Evolutionary conservation across 495 filamentous ascomycete genomes (phyloP).

Genomic region (Cercophora scortea): DNA sequence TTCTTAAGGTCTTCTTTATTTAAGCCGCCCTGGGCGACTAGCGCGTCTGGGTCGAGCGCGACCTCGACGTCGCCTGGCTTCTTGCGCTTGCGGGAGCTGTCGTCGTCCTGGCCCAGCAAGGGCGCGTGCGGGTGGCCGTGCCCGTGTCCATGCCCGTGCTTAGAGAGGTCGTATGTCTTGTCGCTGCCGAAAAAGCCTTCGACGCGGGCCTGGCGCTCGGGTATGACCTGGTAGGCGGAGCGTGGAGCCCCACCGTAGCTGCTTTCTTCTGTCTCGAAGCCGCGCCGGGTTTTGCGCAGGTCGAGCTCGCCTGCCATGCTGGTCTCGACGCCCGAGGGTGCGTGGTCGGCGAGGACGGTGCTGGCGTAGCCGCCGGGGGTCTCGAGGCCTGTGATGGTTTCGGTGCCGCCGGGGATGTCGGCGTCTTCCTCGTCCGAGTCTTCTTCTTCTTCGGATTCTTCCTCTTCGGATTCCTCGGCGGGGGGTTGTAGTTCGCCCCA

Average conservation of each 20-base stretch:
- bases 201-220: slow-evolving; percentile 72
- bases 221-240: slow-evolving; percentile 80
- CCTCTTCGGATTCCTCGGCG: slow-evolving; percentile 74
- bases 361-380: slow-evolving; percentile 77
- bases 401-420: slow-evolving; percentile 48
- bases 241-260: slow-evolving; percentile 46
- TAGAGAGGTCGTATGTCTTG: slow-evolving; percentile 74
- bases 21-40: slow-evolving; percentile 64
- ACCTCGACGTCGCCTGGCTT: slow-evolving; percentile 94
- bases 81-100: slow-evolving; percentile 68
- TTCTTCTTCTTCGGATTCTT: slow-evolving; percentile 62
- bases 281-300: slow-evolving; percentile 76
- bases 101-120: slow-evolving; percentile 72
- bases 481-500: slow-evolving; percentile 92
- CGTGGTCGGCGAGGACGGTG: slow-evolving; percentile 53
- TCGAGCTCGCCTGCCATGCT: slow-evolving; percentile 83
- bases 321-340: slow-evolving; percentile 47
- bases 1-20: slow-evolving; percentile 48
- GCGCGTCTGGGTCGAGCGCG: slow-evolving; percentile 71
- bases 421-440: slow-evolving; percentile 65
- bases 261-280: slow-evolving; percentile 82
- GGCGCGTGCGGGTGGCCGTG: slow-evolving; percentile 14
- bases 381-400: slow-evolving; percentile 66
- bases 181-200: slow-evolving; percentile 96
- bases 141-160: slow-evolving; percentile 22